Evolutionary conservation across 441 rosid genomes (phyloP).

Genomic region (Hura crepitans): DNA sequence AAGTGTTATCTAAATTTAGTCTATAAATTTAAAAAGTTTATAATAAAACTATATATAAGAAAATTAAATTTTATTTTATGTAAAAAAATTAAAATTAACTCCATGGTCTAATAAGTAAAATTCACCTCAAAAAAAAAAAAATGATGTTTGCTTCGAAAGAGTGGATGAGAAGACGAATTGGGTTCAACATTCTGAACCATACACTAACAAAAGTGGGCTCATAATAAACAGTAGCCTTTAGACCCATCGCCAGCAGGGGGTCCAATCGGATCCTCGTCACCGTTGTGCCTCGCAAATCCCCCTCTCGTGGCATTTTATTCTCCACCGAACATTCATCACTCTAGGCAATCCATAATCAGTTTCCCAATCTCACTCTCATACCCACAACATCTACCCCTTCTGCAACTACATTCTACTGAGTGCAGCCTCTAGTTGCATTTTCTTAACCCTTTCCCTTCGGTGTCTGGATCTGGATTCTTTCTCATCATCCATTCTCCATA

Average conservation of each 20-base stretch:
- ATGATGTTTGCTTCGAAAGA: too few relatives aligned
- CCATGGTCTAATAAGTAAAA: too few relatives aligned
- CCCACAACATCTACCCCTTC: constrained; percentile 64
- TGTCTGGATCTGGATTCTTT: constrained; percentile 66
- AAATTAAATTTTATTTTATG: too few relatives aligned
- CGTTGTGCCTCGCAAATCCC: neutral
- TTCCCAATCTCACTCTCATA: constrained; percentile 40
- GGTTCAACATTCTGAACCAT: too few relatives aligned
- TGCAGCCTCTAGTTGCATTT: constrained; percentile 85
- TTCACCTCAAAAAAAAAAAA: too few relatives aligned
- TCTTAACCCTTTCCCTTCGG: constrained; percentile 89
- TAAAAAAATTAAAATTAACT: too few relatives aligned
- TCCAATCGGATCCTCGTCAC: neutral
- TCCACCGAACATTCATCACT: constrained; percentile 14
- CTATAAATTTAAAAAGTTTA: too few relatives aligned
- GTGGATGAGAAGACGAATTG: too few relatives aligned
- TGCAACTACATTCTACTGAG: constrained; percentile 84
- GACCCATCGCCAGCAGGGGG: neutral
- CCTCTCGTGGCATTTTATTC: neutral
- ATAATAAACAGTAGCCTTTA: neutral
- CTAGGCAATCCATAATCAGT: constrained; percentile 11
- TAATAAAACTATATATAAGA: too few relatives aligned
- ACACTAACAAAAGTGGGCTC: too few relatives aligned
- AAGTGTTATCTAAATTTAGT: too few relatives aligned
- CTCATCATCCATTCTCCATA: constrained; percentile 75